Evolutionary conservation across 1,284 basidiomycete genomes (phyloP).

Genomic region (Cryptococcus sp.): DNA sequence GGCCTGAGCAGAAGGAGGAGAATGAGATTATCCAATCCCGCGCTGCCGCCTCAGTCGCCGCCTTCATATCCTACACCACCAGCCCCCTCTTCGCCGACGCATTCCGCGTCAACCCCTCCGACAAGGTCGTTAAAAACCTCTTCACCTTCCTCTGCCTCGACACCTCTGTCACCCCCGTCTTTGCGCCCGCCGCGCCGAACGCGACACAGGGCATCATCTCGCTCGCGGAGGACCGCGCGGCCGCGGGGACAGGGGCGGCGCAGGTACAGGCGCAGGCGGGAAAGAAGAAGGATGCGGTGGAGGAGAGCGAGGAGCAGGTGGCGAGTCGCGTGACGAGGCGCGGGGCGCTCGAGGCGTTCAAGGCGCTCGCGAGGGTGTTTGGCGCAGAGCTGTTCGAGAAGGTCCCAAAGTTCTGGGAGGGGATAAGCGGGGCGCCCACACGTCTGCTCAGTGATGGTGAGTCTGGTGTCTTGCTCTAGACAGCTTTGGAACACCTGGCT

Average conservation of each 20-base stretch:
- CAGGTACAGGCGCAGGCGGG: conserved; percentile 48
- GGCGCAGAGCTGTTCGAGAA: conserved; percentile 67
- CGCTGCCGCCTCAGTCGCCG: conserved; percentile 80
- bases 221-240: conserved; percentile 55
- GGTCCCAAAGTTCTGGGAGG: conserved; percentile 91
- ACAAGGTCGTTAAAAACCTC: conserved; percentile 96
- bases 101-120: conserved; percentile 59
- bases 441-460: conserved; percentile 64
- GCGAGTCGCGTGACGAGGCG: conserved; percentile 57
- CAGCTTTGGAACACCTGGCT: conserved; percentile 3
- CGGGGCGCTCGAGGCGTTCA: conserved; percentile 81
- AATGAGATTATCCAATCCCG: conserved; percentile 86
- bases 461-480: conserved; percentile 22
- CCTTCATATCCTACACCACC: conserved; percentile 82
- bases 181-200: conserved; percentile 54
- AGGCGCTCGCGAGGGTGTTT: conserved; percentile 73
- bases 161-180: conserved; percentile 81
- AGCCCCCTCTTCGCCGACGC: conserved; percentile 59
- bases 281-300: conserved; percentile 53
- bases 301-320: conserved; percentile 55
- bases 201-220: conserved; percentile 74
- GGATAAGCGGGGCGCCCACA: conserved; percentile 74
- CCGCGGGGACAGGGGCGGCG: conserved; percentile 31
- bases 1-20: conserved; percentile 69
- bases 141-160: conserved; percentile 97